Base-by-base conservation (phyloP, 129 eudicot genomes). In the sunflower (Helianthus annuus) region DNA sequence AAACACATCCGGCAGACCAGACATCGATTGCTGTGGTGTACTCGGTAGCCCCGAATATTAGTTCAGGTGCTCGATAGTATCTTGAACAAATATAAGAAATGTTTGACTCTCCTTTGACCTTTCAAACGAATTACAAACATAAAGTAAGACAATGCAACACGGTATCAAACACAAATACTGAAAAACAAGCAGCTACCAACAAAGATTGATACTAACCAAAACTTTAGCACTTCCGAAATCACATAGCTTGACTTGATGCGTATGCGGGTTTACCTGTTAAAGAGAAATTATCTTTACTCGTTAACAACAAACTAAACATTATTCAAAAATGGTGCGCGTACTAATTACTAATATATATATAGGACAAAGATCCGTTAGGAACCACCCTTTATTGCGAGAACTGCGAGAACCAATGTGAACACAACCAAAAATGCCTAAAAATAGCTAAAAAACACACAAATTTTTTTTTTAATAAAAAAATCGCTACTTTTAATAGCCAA, bases 221-320 rank as follows among this genome's bases (percentile, higher is more conserved):
- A 91, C 91, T 85, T 91, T 91, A 10, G 97, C 95, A 70, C 97
- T 91, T 88, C 97, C 96, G 75, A 88, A 84, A 64, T 88, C 96
- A 22, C 96, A 91, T 48, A 88, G 65, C 75, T 91, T 91, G 68
- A 91, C 89, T 82, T 91, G 97, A 76, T 91, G 97, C 17, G 97
- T 91, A 73, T 91, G 97, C 22, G 97, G 97, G 63, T 91, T 91
- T 44, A 91, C 97, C 97, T 91, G 88, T 66, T 60, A 39, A 40
- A 3, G 11, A 66, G 45, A 66, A 69, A 14, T 13, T 12, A 54
- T 38, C 49, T 12, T 46, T 22, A 8, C 12, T 38, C 13, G 39
- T 4, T 12, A 66, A 58, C 56, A 46, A 19, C 19, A 39, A 55
- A 54, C 29, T 66, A 24, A 44, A 12, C 34, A 6, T 66, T 46